Evolutionary conservation across 2,329 filamentous ascomycete species (phyloP), one percentile per base, ranked within the genome.

Genomic region (Cladorrhinum sp.): DNA sequence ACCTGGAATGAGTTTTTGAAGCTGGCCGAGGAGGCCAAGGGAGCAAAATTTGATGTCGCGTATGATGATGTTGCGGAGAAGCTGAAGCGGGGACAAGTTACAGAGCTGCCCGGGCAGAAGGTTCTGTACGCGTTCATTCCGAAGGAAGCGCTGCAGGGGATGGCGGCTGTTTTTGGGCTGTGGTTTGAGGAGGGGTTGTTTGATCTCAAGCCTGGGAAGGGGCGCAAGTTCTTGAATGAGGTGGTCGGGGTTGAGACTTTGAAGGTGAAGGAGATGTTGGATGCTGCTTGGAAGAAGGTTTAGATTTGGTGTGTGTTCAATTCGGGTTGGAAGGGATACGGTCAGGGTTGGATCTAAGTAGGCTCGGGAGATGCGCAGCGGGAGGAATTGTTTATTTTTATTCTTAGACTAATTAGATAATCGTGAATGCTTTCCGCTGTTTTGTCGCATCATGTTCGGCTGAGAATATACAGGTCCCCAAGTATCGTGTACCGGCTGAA

Each of bases 1-100:
- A 79, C 77, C 0, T 78, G 73, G 67, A 79, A 80, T 46, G 71
- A 82, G 64, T 66, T 81, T 6, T 57, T 82, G n/a, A 51, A 55
- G n/a, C 60, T 77, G 16, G 79, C 75, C 0, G 77, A 81, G 64
- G 70, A 75, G 49, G 69, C 73, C 26, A 75, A 70, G 55, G 77
- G 72, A 2, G n/a, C 2, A 4, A 68, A 76, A 16, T 71, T 78
- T 62, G 21, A 74, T 7, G 62, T 79, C 24, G 66, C 70, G 55
- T 61, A 75, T 51, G 64, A 79, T 30, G 62, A 59, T 50, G 16
- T 73, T 54, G 64, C n/a, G n/a, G n/a, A 76, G 49, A 67, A 73
- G 57, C 55, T 78, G 26, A 68, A 70, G 21, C 42, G 59, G 16
- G 75, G 75, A 0, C 56, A 74, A 62, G 66, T 73, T 5, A 78